Evolutionary conservation across 1,284 basidiomycete genomes (phyloP).

Genomic region (Flammula alnicola): DNA sequence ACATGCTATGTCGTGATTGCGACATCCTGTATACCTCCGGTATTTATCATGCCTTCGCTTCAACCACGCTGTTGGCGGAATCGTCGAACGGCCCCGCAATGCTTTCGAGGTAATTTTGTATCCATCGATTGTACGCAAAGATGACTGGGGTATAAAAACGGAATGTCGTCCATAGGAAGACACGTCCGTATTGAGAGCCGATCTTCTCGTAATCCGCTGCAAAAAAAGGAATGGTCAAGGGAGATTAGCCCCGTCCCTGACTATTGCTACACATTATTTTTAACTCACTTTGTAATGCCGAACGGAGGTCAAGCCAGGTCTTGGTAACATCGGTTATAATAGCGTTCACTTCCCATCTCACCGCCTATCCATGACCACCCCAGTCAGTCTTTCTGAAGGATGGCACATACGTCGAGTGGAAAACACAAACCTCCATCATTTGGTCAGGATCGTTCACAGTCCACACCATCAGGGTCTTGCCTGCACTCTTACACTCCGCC

Average conservation of each 20-base stretch:
- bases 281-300: constrained; percentile 63
- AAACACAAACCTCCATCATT: constrained; percentile 90
- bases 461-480: constrained; percentile 95
- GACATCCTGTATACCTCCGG: no score
- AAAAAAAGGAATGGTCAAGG: no score
- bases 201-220: constrained; percentile 72
- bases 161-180: constrained; percentile 77
- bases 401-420: no score
- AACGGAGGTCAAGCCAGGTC: constrained; percentile 77
- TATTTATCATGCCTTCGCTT: constrained; percentile 24
- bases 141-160: constrained; percentile 62
- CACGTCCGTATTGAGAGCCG: constrained; percentile 61
- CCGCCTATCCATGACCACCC: constrained; percentile 56
- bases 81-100: constrained; percentile 54
- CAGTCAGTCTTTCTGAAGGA: background rate
- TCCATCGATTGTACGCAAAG: constrained; percentile 31
- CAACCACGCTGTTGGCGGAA: constrained; percentile 16
- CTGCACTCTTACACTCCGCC: constrained; percentile 74
- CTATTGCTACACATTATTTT: background rate
- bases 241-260: no score
- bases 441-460: constrained; percentile 91
- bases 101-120: constrained; percentile 47
- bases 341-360: constrained; percentile 88
- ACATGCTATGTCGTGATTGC: no score
- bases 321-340: constrained; percentile 90